Evolutionary conservation across 257 asterid genomes (phyloP), one percentile per base, ranked within the genome.

Genomic region (Fraxinus pennsylvanica): DNA sequence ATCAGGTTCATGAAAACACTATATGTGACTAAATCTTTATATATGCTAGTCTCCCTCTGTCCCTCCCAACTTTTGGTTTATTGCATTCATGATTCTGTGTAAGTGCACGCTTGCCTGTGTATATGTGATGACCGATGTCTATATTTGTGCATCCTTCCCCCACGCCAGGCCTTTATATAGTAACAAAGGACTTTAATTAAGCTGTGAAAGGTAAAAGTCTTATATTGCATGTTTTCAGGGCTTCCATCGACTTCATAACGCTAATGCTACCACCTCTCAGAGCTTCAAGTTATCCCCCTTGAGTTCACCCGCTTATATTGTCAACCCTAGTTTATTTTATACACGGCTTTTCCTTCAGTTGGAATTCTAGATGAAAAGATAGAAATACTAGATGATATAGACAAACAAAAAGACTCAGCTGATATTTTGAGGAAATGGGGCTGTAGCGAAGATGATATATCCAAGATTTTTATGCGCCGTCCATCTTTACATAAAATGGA

Each of bases 391-490:
- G 77, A 35, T 27, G 66, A 8, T 69, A 67, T 21, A 45, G 80
- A 70, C 73, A 79, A 72, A 76, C 57, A 76, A 9, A 77, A 70
- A 69, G 88, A 90, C 50, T 32, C 91, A 47, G 54, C 90, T 30
- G 83, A 83, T 50, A 72, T 88, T 43, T 83, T 92, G 70, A 85
- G 86, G 82, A 81, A 81, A 76, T 87, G 92, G 95, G 97, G 95
- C 63, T 92, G 97, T 50, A 78, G 81, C 52, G 95, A 88, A 63
- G 75, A 63, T 41, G 97, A 91, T 57, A 76, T 92, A 72, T 81
- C 91, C 82, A 84, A 79, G 82, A 88, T 91, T 29, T 91, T 92
- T 65, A 50, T 50, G 71, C 88, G 96, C 0, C 87, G 87, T 9
- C 90, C 96, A 29, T 91, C 91, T 70, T 41, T 92, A 72, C 90